phyloP scores from a whole-genome alignment of 441 rosid species.

The Gossypium aridum region DNA sequence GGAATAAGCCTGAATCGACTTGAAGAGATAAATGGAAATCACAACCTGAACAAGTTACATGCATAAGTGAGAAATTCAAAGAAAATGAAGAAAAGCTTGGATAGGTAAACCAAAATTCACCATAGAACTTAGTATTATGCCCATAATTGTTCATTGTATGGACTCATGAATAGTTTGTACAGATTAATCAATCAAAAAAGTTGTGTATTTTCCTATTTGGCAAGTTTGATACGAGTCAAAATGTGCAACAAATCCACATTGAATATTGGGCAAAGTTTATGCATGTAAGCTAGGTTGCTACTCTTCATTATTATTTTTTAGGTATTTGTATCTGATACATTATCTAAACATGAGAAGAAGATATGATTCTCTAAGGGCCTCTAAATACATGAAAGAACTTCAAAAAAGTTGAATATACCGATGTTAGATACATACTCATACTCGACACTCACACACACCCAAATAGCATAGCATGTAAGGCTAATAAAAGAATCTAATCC shows the following conservation, averaged over 20 bases:
- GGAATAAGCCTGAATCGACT: constrained; percentile 32
- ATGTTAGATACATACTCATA: too few relatives aligned
- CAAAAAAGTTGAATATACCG: background rate
- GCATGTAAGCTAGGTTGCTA: background rate
- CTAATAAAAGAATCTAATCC: background rate
- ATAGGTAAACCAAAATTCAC: constrained; percentile 1
- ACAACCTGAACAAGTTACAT: constrained; percentile 36
- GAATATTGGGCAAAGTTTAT: background rate
- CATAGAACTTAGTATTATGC: background rate
- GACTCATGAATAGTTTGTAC: background rate
- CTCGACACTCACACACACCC: background rate
- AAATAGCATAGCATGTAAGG: background rate
- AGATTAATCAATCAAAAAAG: too few relatives aligned
- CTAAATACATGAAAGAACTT: background rate
- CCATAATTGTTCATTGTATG: background rate
- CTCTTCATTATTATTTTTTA: background rate
- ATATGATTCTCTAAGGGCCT: background rate
- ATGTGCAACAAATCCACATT: background rate
- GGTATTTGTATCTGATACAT: background rate
- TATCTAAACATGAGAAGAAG: background rate
- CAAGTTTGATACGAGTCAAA: background rate
- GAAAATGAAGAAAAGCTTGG: background rate
- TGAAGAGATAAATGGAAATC: constrained; percentile 38
- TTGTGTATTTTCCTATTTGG: too few relatives aligned
- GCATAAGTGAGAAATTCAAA: background rate